phyloP scores from a whole-genome alignment of 805 yeast species.

The Jamesozyma rosinii region DNA sequence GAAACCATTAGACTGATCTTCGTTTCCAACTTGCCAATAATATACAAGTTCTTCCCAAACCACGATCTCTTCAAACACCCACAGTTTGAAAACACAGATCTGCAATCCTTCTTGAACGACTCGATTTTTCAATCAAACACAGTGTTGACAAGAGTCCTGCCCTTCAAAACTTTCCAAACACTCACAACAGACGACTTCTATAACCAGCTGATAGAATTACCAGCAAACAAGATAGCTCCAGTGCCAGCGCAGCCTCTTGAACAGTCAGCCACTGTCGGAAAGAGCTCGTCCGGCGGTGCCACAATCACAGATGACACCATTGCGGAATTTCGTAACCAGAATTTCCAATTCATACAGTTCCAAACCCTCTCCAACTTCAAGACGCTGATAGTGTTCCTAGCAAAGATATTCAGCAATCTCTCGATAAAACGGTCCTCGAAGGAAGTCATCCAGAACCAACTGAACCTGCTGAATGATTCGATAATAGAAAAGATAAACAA shows the following conservation, averaged over 20 bases:
- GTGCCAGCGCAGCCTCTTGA: background rate
- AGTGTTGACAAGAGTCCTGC: slow-evolving; percentile 8
- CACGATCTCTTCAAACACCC: slow-evolving; percentile 25
- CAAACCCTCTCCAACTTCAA: slow-evolving; percentile 25
- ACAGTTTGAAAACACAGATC: slow-evolving; percentile 18
- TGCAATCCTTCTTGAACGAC: slow-evolving; percentile 19
- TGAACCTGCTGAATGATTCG: slow-evolving; percentile 18
- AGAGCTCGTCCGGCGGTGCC: background rate
- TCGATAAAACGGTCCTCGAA: slow-evolving; percentile 24
- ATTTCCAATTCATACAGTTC: slow-evolving; percentile 21
- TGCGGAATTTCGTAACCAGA: slow-evolving; percentile 7
- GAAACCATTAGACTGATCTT: slow-evolving; percentile 18
- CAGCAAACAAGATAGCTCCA: background rate
- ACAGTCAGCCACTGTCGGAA: background rate
- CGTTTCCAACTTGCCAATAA: slow-evolving; percentile 22
- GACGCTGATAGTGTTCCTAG: slow-evolving; percentile 15
- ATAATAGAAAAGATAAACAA: slow-evolving; percentile 15
- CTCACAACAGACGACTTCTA: slow-evolving; percentile 6
- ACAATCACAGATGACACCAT: slow-evolving; percentile 5
- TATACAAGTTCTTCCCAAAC: slow-evolving; percentile 23
- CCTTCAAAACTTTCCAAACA: slow-evolving; percentile 4
- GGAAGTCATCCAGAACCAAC: slow-evolving; percentile 17
- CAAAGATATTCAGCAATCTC: slow-evolving; percentile 22
- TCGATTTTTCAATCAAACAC: slow-evolving; percentile 2
- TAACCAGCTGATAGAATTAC: slow-evolving; percentile 4